These are phyloP conservation scores for Leucosporidium yakuticum DNA, from an alignment of 768 basidiomycete genomes.

Conservation along the genomic window DNA sequence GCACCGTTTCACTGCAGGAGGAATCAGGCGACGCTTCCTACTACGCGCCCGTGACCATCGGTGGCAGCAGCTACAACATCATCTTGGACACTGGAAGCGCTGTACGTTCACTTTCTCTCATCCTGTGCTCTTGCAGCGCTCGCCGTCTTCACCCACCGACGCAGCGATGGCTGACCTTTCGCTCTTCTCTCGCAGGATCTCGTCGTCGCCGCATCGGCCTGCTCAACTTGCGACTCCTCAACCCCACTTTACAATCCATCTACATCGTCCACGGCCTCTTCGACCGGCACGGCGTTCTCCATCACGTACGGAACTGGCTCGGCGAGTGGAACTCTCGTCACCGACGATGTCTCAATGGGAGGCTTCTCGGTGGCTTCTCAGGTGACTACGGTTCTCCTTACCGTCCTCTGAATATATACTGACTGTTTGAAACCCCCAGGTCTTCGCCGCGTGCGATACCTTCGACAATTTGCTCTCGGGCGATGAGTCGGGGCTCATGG, in stretches of 20 bases:
- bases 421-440: not conserved
- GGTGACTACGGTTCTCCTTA: too few species aligned
- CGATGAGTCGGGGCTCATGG: not conserved
- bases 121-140: not conserved
- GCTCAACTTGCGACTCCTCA: not conserved
- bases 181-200: not conserved
- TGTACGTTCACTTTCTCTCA: too few species aligned
- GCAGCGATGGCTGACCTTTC: not conserved
- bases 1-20: too few species aligned
- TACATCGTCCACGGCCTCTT: not conserved
- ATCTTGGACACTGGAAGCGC: too few species aligned
- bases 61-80: too few species aligned
- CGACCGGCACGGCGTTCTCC: constrained; percentile 3
- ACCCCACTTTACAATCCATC: not conserved
- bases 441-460: not conserved
- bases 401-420: not conserved
- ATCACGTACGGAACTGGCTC: constrained; percentile 1
- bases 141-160: not conserved
- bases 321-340: constrained; percentile 1
- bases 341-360: not conserved
- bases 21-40: too few species aligned
- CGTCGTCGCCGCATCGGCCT: not conserved
- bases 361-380: not conserved
- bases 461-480: not conserved
- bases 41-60: too few species aligned